A percentile compares a stretch with the other conserved stretches of the same genome.
phyloP scores from a whole-genome alignment of 2,329 filamentous ascomycete species.

The Fusarium abutilonis region DNA sequence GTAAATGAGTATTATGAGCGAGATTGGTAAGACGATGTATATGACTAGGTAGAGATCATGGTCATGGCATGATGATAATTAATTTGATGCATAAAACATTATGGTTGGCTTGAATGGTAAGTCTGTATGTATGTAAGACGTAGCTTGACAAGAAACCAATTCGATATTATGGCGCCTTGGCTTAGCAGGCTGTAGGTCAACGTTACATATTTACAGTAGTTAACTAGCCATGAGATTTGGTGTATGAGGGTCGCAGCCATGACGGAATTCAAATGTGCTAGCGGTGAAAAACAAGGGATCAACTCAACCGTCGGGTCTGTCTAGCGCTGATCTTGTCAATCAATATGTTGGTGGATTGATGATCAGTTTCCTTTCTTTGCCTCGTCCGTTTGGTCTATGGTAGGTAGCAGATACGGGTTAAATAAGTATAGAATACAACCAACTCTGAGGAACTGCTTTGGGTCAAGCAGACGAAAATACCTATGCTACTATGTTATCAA shows the following conservation, averaged over 20 bases:
- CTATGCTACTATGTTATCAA: no score
- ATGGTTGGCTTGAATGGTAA: no score
- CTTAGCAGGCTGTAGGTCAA: background rate
- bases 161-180: background rate
- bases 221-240: slow-evolving; percentile 14
- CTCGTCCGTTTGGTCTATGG: slow-evolving; percentile 2
- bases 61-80: no score
- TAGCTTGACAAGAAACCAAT: slow-evolving; percentile 9
- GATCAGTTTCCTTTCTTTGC: slow-evolving; percentile 27
- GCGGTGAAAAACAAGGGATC: slow-evolving; percentile 29
- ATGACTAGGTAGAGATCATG: background rate
- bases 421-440: no score
- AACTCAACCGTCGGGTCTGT: slow-evolving; percentile 1
- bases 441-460: no score
- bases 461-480: no score
- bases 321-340: slow-evolving; percentile 32
- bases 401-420: slow-evolving; percentile 1
- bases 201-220: slow-evolving; percentile 17
- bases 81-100: no score
- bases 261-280: slow-evolving; percentile 23
- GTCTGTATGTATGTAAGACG: no score
- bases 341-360: slow-evolving; percentile 18
- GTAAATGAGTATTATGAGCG: background rate
- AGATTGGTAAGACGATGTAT: background rate
- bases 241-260: slow-evolving; percentile 29